Conservation (phyloP, 2,329 filamentous ascomycete genomes). For the Diaporthe sp. region DNA sequence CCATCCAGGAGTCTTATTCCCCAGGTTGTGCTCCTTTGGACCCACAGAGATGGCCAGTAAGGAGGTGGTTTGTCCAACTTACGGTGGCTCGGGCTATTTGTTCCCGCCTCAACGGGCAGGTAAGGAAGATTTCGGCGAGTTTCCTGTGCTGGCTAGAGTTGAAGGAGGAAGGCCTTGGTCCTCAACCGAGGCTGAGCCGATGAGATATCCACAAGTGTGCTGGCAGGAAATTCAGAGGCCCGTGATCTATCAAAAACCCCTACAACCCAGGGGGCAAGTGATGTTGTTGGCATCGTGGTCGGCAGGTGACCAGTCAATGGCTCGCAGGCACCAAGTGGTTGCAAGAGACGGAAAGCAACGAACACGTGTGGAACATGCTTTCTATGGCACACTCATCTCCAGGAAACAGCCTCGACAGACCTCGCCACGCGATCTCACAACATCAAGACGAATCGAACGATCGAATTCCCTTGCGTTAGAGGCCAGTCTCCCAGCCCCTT, state of each 20-base stretch:
- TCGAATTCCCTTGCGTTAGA: background rate
- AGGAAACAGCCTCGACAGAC: background rate
- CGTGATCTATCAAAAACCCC: background rate
- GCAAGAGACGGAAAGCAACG: background rate
- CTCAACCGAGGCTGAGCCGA: conserved; percentile 12
- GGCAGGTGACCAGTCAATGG: background rate
- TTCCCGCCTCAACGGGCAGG: background rate
- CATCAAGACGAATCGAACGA: background rate
- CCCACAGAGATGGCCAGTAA: conserved; percentile 23
- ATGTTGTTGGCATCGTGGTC: background rate
- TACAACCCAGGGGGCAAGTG: background rate
- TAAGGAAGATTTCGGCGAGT: conserved; percentile 22
- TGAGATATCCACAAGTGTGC: conserved; percentile 25
- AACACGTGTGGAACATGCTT: background rate
- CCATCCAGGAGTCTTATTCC: background rate
- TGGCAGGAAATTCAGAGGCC: conserved; percentile 8
- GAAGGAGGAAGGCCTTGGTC: background rate
- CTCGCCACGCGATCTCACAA: background rate
- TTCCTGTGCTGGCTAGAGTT: conserved; percentile 8
- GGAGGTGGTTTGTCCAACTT: background rate
- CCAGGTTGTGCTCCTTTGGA: conserved; percentile 27
- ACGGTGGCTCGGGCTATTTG: conserved; percentile 6
- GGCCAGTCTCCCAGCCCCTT: background rate
- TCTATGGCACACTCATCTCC: background rate
- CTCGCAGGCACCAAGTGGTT: background rate